Percentiles rank a stretch among this genome's conserved stretches.
phyloP scores from a whole-genome alignment of 2,329 filamentous ascomycete species.

The Parastagonospora nodorum region DNA sequence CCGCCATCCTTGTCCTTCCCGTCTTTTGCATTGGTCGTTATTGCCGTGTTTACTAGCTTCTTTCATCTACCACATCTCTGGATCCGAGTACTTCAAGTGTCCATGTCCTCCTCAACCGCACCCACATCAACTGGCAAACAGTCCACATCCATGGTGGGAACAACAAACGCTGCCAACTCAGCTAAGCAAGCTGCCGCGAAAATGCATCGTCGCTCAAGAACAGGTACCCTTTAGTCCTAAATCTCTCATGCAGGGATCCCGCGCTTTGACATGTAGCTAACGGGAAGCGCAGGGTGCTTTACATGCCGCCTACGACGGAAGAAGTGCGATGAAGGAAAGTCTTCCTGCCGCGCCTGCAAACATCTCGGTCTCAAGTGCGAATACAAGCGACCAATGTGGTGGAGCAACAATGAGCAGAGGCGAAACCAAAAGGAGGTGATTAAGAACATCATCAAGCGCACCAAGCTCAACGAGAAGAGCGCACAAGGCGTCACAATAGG shows the following conservation, averaged over 20 bases:
- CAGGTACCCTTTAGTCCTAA: conserved; percentile 68
- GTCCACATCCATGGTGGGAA: conserved; percentile 56
- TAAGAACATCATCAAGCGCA: conserved; percentile 97
- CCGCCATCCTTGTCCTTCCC: conserved; percentile 50
- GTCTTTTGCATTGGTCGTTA: conserved; percentile 48
- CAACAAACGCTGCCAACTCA: conserved; percentile 55
- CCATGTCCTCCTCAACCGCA: conserved; percentile 55
- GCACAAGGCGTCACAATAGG: conserved; percentile 56
- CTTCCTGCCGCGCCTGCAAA: conserved; percentile 67
- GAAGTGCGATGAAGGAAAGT: conserved; percentile 72
- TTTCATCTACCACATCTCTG: conserved; percentile 47
- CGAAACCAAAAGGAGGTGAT: conserved; percentile 90
- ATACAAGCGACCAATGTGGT: conserved; percentile 97
- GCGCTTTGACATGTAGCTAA: conserved; percentile 44
- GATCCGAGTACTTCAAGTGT: conserved; percentile 50
- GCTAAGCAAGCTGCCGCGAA: conserved; percentile 69
- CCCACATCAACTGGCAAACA: conserved; percentile 48
- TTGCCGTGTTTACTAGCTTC: conserved; percentile 49
- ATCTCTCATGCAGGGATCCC: conserved; percentile 43
- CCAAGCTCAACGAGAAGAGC: conserved; percentile 89
- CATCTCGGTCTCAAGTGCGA: conserved; percentile 85
- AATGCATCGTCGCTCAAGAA: conserved; percentile 92
- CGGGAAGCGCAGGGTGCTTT: conserved; percentile 62
- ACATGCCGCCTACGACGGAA: conserved; percentile 70
- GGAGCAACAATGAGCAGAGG: conserved; percentile 89